These are phyloP conservation scores for Cercospora zeina DNA, from an alignment of 2,329 filamentous ascomycete genomes.

Conservation along the genomic window DNA sequence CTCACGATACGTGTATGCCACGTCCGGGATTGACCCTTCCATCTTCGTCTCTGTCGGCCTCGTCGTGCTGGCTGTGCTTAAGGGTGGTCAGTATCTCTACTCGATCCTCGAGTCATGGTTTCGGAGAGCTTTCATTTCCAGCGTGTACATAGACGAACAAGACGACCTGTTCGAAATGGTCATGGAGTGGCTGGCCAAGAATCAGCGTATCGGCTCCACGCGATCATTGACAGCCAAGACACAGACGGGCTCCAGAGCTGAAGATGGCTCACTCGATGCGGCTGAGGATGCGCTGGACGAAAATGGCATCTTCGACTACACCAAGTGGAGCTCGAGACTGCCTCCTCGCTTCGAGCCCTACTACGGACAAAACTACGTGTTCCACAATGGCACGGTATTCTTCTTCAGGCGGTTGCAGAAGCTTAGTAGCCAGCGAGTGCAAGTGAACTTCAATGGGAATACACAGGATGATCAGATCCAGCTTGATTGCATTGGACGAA, in stretches of 20 bases:
- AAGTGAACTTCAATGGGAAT: constrained; percentile 30
- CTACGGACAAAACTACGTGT: constrained; percentile 50
- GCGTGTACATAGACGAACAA: constrained; percentile 48
- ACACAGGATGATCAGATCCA: constrained; percentile 47
- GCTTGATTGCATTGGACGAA: constrained; percentile 52
- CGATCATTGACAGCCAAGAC: constrained; percentile 47
- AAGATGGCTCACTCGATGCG: constrained; percentile 41
- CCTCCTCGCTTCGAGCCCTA: constrained; percentile 54
- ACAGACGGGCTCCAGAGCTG: constrained; percentile 40
- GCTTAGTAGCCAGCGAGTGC: constrained; percentile 34
- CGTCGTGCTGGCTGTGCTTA: constrained; percentile 46
- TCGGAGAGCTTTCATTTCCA: constrained; percentile 45
- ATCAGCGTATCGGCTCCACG: constrained; percentile 41
- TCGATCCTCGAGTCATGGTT: constrained; percentile 39
- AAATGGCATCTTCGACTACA: constrained; percentile 52
- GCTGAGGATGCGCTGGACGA: constrained; percentile 43
- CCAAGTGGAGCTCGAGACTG: constrained; percentile 50
- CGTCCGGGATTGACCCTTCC: constrained; percentile 52
- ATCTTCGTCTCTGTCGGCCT: constrained; percentile 48
- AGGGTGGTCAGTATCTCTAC: constrained; percentile 44
- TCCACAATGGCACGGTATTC: constrained; percentile 46
- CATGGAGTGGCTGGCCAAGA: constrained; percentile 48
- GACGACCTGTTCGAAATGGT: constrained; percentile 49
- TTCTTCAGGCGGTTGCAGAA: constrained; percentile 45
- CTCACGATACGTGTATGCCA: constrained; percentile 46